Base-by-base conservation (phyloP, 257 asterid species). In the Cordia subcordata region DNA sequence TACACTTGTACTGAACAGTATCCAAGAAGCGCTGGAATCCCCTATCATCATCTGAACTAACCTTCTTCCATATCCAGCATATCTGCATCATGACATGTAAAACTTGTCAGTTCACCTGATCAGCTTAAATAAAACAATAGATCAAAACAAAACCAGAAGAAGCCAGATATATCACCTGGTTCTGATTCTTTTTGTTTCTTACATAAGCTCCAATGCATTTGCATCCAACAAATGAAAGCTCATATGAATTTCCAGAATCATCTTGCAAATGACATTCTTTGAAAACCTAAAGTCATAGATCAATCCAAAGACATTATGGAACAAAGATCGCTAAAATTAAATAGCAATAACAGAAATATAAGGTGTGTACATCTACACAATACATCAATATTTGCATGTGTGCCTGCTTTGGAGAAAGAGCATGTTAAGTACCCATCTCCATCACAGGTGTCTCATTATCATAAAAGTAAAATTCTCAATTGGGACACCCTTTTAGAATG, bases 171-270 rank as follows among this genome's bases (percentile, higher is more conserved):
- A 5, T 78, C 17, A 83, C 96, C 96, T 90, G 96, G 75, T 90
- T 90, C 63, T 90, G 97, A 71, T 87, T 87, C 87, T 83, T 90
- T 64, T 87, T 90, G 83, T 77, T 87, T 68, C 58, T 85, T 11
- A 87, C 97, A 64, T 90, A 90, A 57, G 97, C 97, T 52, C 97
- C 95, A 53, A 90, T 85, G 75, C 97, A 90, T 72, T 90, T 90
- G 84, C 85, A 87, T 47, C 95, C 80, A 66, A 80, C 70, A 27
- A 87, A 90, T 58, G 85, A 64, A 45, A 90, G 96, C 75, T 85
- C 97, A 60, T 70, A 90, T 3, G 88, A 80, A 23, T 77, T 75
- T 55, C 95, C 97, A 62, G 79, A 68, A 22, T 52, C 75, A 46
- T 76, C 87, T 55, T 51, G 8, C 58, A 47, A 17, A 10, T 81